Base-by-base conservation (phyloP, 1,139 yeast genomes). In the Citeromyces siamensis region DNA sequence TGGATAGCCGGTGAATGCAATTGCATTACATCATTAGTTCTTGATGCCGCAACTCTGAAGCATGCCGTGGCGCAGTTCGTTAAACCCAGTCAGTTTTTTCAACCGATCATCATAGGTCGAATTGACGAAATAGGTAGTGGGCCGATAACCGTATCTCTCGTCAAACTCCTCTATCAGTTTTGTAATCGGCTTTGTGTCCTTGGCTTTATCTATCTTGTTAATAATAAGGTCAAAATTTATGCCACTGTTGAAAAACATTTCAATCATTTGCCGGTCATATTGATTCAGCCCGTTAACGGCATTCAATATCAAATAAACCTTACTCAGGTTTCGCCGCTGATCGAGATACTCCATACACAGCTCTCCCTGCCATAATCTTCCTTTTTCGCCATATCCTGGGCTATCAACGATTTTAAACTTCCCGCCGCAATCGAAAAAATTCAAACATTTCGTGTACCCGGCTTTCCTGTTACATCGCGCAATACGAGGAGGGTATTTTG, bases 351-450 rank as follows among this genome's bases (percentile, higher is more conserved):
- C 71, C 45, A 75, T 50, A 1, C 81, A 80, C 35, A 78, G 64
- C 37, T 68, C 58, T 1, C 95, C 95, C 50, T 85, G 94, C 42
- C 62, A 57, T n/a, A 49, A 52, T 18, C 65, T 65, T 2, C 78
- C 86, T 46, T 62, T 70, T 18, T 56, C 62, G 2, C 96, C 96
- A 51, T 85, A 85, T 0, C 96, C 96, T 0, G 96, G 95, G 28
- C 85, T 72, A 51, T 85, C 96, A 2, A 85, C 69, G 6, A 85
- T 49, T 40, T 85, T 60, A 35, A 85, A 61, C 41, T 67, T 62
- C 35, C 72, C 69, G 1, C 80, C 80, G 14, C 84, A 58, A 40
- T 75, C 79, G 56, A 67, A 85, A 44, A 84, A 76, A 48, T 81
- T 82, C 49, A 85, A 57, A 4, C 90, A 76, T 47, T 78, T 75